Evolutionary conservation across 2,329 filamentous ascomycete genomes (phyloP).

Genomic region (Bisporella sp.): DNA sequence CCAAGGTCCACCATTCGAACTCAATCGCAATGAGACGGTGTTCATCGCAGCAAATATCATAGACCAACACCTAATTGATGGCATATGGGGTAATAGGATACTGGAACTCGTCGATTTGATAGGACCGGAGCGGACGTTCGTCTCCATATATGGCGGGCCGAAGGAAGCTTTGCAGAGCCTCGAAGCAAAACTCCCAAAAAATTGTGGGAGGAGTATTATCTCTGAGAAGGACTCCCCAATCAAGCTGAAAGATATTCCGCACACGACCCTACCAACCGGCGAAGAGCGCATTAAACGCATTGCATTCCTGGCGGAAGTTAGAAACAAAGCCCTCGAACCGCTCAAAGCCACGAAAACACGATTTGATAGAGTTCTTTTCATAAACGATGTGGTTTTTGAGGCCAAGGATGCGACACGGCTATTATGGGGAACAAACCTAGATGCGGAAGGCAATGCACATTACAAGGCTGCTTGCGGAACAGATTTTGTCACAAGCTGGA

Average conservation of each 20-base stretch:
- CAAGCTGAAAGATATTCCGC: conserved; percentile 47
- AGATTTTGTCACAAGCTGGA: conserved; percentile 61
- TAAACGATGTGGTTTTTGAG: conserved; percentile 58
- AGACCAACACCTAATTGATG: conserved; percentile 56
- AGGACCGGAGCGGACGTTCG: conserved; percentile 59
- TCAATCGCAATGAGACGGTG: conserved; percentile 51
- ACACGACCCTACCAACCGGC: conserved; percentile 55
- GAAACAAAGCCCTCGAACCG: conserved; percentile 62
- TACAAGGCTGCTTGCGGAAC: conserved; percentile 66
- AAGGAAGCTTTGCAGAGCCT: conserved; percentile 47
- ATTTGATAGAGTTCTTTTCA: conserved; percentile 53
- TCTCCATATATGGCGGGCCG: conserved; percentile 64
- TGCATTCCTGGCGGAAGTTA: conserved; percentile 63
- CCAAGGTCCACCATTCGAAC: conserved; percentile 34
- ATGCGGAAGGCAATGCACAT: conserved; percentile 39
- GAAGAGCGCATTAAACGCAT: conserved; percentile 63
- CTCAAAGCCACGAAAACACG: conserved; percentile 40
- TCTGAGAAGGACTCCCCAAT: conserved; percentile 47
- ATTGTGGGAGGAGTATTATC: conserved; percentile 45
- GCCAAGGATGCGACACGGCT: conserved; percentile 46
- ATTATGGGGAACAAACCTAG: conserved; percentile 55
- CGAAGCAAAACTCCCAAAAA: conserved; percentile 34
- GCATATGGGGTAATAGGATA: conserved; percentile 57
- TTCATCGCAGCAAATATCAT: conserved; percentile 69
- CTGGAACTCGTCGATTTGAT: conserved; percentile 57